phyloP scores from a whole-genome alignment of 116 monocot genomes.

The Papilionanthe hybrid region DNA sequence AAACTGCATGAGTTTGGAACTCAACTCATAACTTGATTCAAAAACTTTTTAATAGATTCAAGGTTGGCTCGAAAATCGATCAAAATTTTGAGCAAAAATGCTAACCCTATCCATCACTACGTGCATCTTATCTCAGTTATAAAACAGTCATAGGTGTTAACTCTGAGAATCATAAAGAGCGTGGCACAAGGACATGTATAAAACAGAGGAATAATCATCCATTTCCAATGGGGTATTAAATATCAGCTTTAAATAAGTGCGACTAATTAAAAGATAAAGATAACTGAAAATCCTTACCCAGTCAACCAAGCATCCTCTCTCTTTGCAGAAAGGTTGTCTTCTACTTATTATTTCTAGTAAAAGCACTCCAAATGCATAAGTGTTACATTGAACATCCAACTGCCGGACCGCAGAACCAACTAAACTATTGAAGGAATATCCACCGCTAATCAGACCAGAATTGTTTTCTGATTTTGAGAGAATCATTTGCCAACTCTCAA shows the following conservation, averaged over 20 bases:
- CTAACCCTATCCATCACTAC: no score
- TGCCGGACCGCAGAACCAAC: conserved; percentile 29
- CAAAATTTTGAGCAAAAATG: no score
- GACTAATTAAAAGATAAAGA: not conserved
- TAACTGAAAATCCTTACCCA: conserved; percentile 54
- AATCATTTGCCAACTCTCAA: conserved; percentile 86
- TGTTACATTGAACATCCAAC: conserved; percentile 60
- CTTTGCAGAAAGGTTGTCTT: conserved; percentile 79
- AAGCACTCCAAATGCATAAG: conserved; percentile 72
- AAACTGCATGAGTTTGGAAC: no score
- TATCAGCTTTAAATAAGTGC: not conserved
- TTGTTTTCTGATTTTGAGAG: conserved; percentile 51
- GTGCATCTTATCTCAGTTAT: no score
- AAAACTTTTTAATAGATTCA: no score
- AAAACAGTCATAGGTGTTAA: no score
- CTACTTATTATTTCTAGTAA: conserved; percentile 92
- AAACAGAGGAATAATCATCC: not conserved
- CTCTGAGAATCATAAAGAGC: no score
- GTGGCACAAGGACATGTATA: no score
- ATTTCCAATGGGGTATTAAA: not conserved
- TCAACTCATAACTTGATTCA: no score
- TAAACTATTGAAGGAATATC: conserved; percentile 29
- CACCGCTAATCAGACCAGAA: conserved; percentile 23
- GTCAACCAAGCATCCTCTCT: conserved; percentile 69
- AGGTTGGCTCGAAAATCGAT: no score